Evolutionary conservation across 495 filamentous ascomycete genomes (phyloP).

Genomic region (Neurospora intermedia): DNA sequence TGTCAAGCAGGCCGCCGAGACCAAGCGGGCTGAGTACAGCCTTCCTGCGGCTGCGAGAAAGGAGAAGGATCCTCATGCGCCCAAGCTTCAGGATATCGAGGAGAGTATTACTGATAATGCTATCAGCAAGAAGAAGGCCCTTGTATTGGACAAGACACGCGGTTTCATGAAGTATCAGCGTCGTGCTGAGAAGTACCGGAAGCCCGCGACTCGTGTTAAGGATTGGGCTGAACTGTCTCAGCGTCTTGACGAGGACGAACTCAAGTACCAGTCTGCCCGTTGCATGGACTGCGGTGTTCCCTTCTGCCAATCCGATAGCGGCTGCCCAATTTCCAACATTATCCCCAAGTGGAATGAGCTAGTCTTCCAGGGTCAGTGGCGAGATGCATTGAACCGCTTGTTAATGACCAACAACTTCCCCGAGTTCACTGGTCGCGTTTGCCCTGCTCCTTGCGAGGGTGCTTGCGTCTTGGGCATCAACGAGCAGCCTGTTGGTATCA

Average conservation of each 20-base stretch:
- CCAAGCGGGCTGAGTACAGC: conserved; percentile 71
- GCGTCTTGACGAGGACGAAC: conserved; percentile 87
- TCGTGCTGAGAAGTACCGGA: conserved; percentile 90
- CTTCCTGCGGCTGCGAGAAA: conserved; percentile 57
- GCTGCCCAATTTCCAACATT: conserved; percentile 98
- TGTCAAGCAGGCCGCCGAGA: conserved; percentile 69
- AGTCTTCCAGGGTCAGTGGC: conserved; percentile 86
- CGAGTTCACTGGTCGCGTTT: conserved; percentile 97
- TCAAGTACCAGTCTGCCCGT: conserved; percentile 96
- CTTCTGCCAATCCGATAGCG: conserved; percentile 96
- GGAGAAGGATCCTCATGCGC: conserved; percentile 59
- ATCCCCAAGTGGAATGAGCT: conserved; percentile 99
- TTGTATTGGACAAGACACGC: conserved; percentile 93
- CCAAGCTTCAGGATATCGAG: conserved; percentile 86
- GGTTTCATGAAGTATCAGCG: conserved; percentile 99
- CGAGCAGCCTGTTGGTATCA: conserved; percentile 96
- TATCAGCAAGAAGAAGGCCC: conserved; percentile 86
- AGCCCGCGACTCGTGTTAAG: conserved; percentile 71
- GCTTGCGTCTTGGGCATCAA: conserved; percentile 98
- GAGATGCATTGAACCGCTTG: conserved; percentile 86
- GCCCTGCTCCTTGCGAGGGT: conserved; percentile 94
- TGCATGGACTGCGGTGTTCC: conserved; percentile 99
- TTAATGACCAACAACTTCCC: conserved; percentile 99
- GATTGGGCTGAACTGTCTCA: conserved; percentile 93
- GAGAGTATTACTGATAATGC: conserved; percentile 81